phyloP scores from a whole-genome alignment of 1,284 basidiomycete genomes.

The Apiotrichum domesticum region DNA sequence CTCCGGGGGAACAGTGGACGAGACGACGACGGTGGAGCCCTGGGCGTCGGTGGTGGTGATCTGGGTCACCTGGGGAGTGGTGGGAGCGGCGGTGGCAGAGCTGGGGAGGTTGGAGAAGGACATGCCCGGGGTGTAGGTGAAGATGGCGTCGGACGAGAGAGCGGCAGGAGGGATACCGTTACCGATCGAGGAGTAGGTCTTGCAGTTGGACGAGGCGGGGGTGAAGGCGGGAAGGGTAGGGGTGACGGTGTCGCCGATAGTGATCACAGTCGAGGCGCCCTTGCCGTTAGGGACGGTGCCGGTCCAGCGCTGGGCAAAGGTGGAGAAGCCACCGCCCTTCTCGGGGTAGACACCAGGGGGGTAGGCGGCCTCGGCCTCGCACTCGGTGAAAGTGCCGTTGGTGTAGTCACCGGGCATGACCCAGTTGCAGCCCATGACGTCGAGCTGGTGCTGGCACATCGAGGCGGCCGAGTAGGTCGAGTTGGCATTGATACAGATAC shows the following conservation, averaged over 20 bases:
- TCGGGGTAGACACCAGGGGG: constrained; percentile 45
- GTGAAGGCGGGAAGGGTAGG: constrained; percentile 37
- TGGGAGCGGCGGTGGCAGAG: background rate
- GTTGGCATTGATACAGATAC: constrained; percentile 47
- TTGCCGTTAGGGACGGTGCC: constrained; percentile 36
- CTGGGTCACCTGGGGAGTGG: background rate
- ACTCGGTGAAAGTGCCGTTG: constrained; percentile 46
- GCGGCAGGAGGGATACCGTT: constrained; percentile 30
- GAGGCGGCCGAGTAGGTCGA: constrained; percentile 37
- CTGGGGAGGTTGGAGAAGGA: background rate
- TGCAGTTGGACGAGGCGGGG: constrained; percentile 45
- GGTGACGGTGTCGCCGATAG: constrained; percentile 44
- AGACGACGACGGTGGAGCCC: constrained; percentile 17
- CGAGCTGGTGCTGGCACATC: constrained; percentile 45
- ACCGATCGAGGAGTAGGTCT: constrained; percentile 41
- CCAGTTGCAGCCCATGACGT: constrained; percentile 49
- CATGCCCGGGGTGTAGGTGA: constrained; percentile 11
- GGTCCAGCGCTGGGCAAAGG: constrained; percentile 48
- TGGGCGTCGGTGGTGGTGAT: constrained; percentile 6
- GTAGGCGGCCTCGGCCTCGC: constrained; percentile 46
- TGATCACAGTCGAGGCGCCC: constrained; percentile 24
- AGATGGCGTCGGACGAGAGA: constrained; percentile 17
- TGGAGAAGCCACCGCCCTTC: constrained; percentile 41
- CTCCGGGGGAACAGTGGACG: background rate
- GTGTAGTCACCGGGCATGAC: constrained; percentile 50